Evolutionary conservation across 441 rosid genomes (phyloP).

Genomic region (Brassica balearica): DNA sequence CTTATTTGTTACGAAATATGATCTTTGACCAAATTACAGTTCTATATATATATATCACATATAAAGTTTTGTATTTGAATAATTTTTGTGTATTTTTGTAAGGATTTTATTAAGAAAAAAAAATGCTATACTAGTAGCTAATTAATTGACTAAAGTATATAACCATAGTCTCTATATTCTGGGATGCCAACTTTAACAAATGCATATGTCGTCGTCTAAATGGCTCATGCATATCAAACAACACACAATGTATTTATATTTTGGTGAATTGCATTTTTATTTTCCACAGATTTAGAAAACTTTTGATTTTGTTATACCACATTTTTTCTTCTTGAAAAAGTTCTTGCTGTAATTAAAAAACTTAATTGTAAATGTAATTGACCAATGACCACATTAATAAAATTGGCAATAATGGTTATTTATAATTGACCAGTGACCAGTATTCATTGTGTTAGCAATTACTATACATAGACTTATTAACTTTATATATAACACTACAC

Average conservation of each 20-base stretch:
- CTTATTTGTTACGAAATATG: not conserved
- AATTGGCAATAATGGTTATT: not conserved
- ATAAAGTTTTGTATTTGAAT: not conserved
- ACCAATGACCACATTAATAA: slow-evolving; percentile 2
- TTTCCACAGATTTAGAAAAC: not conserved
- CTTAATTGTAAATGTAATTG: not conserved
- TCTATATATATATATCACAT: not conserved
- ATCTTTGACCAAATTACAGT: slow-evolving; percentile 9
- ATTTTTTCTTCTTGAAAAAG: not conserved
- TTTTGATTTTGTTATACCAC: not conserved
- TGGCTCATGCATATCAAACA: not conserved
- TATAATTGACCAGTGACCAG: slow-evolving; percentile 4
- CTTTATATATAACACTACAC: not conserved
- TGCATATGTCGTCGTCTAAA: not conserved
- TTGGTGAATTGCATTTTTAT: not conserved
- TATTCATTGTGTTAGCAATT: not conserved
- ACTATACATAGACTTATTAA: not conserved
- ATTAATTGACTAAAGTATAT: slow-evolving; percentile 3
- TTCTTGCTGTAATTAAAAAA: not conserved
- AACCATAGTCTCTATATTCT: not conserved
- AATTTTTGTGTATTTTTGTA: not conserved
- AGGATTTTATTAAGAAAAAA: not conserved
- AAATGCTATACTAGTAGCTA: not conserved
- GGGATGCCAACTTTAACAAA: not conserved
- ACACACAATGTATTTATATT: not conserved